Percentiles rank a stretch among this genome's conserved stretches.
Conservation (phyloP, 805 yeast species). For the Cyberlindnera maritima region DNA sequence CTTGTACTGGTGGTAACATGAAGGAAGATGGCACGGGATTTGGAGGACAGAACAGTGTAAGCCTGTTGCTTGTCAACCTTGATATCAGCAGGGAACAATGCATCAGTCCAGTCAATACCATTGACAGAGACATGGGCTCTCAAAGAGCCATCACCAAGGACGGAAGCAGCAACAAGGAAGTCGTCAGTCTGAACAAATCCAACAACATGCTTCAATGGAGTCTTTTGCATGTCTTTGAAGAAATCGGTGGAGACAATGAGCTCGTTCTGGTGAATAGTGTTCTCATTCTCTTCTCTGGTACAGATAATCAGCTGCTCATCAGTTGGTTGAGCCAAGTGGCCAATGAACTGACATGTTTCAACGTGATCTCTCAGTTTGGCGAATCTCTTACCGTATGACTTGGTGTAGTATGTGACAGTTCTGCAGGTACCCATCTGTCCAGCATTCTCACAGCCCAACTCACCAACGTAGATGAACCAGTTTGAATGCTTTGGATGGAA, state of each 20-base stretch:
- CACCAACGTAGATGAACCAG: conserved; percentile 70
- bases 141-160: conserved; percentile 48
- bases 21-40: conserved; percentile 68
- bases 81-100: conserved; percentile 69
- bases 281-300: conserved; percentile 40
- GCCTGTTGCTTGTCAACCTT: conserved; percentile 60
- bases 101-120: conserved; percentile 74
- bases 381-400: conserved; percentile 68
- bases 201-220: conserved; percentile 53
- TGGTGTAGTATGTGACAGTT: conserved; percentile 57
- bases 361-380: conserved; percentile 50
- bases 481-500: conserved; percentile 59
- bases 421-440: conserved; percentile 42
- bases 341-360: conserved; percentile 65
- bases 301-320: conserved; percentile 63
- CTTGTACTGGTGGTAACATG: conserved; percentile 70
- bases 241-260: conserved; percentile 30
- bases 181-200: conserved; percentile 75
- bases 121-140: conserved; percentile 75
- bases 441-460: conserved; percentile 45
- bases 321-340: conserved; percentile 44
- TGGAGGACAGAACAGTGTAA: conserved; percentile 76
- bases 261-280: conserved; percentile 30
- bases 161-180: conserved; percentile 69
- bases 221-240: conserved; percentile 30